Conservation (phyloP, 208 protist species). For the Leptomonas pyrrhocoris region DNA sequence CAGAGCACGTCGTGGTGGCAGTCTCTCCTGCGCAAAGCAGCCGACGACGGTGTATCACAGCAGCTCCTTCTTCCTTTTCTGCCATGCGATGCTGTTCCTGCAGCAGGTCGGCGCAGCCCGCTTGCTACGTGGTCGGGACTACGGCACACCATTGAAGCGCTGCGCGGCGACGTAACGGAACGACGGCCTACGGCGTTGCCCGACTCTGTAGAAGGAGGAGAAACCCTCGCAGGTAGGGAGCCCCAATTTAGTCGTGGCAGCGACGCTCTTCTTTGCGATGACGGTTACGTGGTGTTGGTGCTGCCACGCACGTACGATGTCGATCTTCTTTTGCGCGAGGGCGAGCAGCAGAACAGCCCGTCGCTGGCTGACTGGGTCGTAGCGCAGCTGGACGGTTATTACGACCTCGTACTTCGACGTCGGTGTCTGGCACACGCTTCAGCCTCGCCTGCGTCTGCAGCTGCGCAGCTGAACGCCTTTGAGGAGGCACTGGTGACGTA, state of each 20-base stretch:
- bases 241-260: not conserved
- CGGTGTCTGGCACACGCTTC: conserved; percentile 28
- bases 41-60: conserved; percentile 14
- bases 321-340: conserved; percentile 7
- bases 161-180: conserved; percentile 27
- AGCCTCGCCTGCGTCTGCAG: not conserved
- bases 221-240: not conserved
- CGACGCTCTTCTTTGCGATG: conserved; percentile 25
- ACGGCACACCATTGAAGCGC: conserved; percentile 6
- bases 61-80: conserved; percentile 24
- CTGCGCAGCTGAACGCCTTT: not conserved
- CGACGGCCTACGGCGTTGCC: conserved; percentile 3
- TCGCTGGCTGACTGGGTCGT: conserved; percentile 51
- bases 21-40: conserved; percentile 1
- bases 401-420: conserved; percentile 58
- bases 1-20: conserved; percentile 31
- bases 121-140: conserved; percentile 28
- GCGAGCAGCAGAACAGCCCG: not conserved
- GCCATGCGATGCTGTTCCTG: conserved; percentile 7
- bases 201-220: not conserved
- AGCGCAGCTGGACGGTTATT: conserved; percentile 58
- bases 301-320: conserved; percentile 59
- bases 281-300: conserved; percentile 54
- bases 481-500: conserved; percentile 10
- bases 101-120: not conserved